phyloP scores from a whole-genome alignment of 129 eudicot genomes.

The Lonicera japonica region DNA sequence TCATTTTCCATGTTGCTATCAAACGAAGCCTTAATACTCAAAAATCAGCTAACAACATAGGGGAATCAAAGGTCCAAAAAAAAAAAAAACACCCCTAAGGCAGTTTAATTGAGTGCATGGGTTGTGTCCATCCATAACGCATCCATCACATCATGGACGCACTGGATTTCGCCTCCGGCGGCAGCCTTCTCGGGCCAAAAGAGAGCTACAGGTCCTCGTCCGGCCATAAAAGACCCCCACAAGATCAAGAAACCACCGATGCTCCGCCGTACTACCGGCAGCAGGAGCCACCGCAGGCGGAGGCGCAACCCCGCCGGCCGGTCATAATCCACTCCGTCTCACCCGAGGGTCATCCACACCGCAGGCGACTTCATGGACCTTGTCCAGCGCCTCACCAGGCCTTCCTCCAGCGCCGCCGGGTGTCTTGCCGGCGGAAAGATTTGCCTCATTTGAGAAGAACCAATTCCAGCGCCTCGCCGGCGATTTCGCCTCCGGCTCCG shows the following conservation, averaged over 20 bases:
- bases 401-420: constrained; percentile 1
- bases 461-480: too few species aligned
- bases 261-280: constrained; percentile 26
- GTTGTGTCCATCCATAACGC: too few species aligned
- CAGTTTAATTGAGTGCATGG: too few species aligned
- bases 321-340: constrained; percentile 59
- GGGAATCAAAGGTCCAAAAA: too few species aligned
- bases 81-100: too few species aligned
- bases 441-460: too few species aligned
- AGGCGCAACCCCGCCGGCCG: constrained; percentile 24
- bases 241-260: constrained; percentile 48
- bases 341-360: constrained; percentile 44
- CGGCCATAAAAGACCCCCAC: constrained; percentile 45
- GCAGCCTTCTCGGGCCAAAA: constrained; percentile 40
- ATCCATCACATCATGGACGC: background rate
- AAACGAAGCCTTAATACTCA: too few species aligned
- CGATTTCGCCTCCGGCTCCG: constrained; percentile 10
- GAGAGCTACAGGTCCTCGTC: constrained; percentile 56
- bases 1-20: too few species aligned
- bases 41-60: too few species aligned
- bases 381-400: constrained; percentile 60
- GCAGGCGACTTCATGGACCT: constrained; percentile 35
- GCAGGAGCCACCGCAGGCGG: constrained; percentile 4
- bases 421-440: background rate
- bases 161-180: constrained; percentile 4